Percentiles rank a stretch among this genome's conserved stretches.
Conservation (phyloP, 768 basidiomycete species). For the Auricularia cornea region DNA sequence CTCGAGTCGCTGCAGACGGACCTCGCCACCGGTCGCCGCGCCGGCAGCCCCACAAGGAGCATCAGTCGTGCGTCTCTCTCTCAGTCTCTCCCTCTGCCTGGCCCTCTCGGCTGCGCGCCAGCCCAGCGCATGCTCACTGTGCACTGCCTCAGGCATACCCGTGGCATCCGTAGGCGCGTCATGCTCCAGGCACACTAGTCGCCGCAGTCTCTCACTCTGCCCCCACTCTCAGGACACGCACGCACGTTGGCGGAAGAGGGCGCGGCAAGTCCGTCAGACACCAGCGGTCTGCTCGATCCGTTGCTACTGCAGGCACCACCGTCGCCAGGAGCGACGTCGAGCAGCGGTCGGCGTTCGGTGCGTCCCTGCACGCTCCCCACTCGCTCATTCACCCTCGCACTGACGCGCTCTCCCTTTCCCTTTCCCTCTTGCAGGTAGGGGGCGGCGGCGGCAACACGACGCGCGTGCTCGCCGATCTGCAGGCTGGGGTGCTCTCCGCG, state of each 20-base stretch:
- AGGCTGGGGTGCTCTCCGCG: constrained; percentile 72
- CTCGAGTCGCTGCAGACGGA: constrained; percentile 36
- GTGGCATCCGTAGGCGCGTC: constrained; percentile 68
- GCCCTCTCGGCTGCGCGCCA: constrained; percentile 10
- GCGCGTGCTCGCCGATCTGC: constrained; percentile 80
- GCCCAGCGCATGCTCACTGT: constrained; percentile 2
- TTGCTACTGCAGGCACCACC: constrained; percentile 21
- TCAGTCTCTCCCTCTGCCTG: too few species aligned
- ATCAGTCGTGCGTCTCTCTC: constrained; percentile 62
- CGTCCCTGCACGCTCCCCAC: constrained; percentile 21
- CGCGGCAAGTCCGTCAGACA: constrained; percentile 16
- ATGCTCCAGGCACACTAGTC: not conserved
- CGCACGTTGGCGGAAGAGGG: constrained; percentile 75
- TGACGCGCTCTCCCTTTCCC: not conserved
- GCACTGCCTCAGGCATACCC: constrained; percentile 50
- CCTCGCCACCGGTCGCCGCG: constrained; percentile 36
- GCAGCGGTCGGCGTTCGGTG: not conserved
- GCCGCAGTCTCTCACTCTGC: not conserved
- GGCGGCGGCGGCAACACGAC: constrained; percentile 67
- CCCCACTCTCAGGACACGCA: constrained; percentile 72
- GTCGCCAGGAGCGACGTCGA: constrained; percentile 13
- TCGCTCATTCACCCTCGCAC: constrained; percentile 44
- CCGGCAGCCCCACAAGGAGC: constrained; percentile 64
- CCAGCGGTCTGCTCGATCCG: constrained; percentile 22
- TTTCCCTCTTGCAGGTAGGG: too few species aligned